Conservation (phyloP, 441 rosid species). For the Cnidoscolus chayamansa region DNA sequence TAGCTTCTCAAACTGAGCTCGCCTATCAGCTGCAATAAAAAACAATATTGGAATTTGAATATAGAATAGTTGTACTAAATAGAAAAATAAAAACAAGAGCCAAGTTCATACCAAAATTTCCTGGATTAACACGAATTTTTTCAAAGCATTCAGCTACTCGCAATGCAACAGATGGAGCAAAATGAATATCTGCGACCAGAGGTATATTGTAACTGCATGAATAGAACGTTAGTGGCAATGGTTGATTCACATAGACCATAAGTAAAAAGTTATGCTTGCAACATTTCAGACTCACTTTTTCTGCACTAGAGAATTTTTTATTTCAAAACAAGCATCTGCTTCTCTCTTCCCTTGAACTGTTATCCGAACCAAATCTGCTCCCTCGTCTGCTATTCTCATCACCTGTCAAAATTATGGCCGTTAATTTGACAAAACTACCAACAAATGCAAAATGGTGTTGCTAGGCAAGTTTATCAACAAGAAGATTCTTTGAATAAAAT, state of each 20-base stretch:
- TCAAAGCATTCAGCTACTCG: constrained; percentile 95
- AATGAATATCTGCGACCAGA: constrained; percentile 94
- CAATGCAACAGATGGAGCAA: constrained; percentile 87
- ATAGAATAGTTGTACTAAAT: constrained; percentile 10
- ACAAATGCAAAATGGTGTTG: constrained; percentile 6
- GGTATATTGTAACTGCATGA: constrained; percentile 85
- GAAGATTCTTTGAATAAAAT: constrained; percentile 3
- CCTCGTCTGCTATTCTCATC: constrained; percentile 85
- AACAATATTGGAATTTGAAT: constrained; percentile 15
- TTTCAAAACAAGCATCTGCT: constrained; percentile 95
- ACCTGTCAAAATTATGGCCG: constrained; percentile 46
- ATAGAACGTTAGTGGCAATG: constrained; percentile 19
- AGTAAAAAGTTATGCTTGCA: constrained; percentile 1
- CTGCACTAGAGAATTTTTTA: constrained; percentile 84
- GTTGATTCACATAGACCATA: constrained; percentile 13
- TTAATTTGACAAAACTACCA: constrained; percentile 12
- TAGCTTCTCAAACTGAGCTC: constrained; percentile 88
- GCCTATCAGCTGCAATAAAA: constrained; percentile 75
- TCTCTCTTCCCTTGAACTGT: constrained; percentile 99
- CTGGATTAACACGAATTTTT: constrained; percentile 96
- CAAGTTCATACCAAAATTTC: constrained; percentile 72
- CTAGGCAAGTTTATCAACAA: not conserved
- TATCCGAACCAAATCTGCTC: constrained; percentile 91
- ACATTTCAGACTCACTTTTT: constrained; percentile 53
- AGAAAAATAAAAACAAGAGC: constrained; percentile 13